phyloP scores from a whole-genome alignment of 2,329 filamentous ascomycete genomes.

The Cytospora schulzeri region DNA sequence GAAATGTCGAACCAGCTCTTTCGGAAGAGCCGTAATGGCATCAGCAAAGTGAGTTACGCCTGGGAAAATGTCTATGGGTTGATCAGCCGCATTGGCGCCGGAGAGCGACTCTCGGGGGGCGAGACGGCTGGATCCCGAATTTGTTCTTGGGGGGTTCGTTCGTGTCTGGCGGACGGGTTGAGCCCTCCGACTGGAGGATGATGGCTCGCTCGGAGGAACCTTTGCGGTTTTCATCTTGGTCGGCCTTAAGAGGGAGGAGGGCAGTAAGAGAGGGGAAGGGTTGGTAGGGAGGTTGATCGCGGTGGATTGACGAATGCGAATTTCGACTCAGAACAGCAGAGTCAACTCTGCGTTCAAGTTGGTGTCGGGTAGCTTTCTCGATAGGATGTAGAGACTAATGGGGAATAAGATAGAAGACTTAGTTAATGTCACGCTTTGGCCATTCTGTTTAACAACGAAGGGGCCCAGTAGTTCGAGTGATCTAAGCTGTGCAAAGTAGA shows the following conservation, averaged over 20 bases:
- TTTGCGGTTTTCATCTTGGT: constrained; percentile 59
- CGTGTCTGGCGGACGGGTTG: constrained; percentile 68
- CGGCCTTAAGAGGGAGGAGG: constrained; percentile 17
- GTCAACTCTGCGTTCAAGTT: constrained; percentile 11
- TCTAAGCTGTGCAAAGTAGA: constrained; percentile 10
- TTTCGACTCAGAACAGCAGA: constrained; percentile 17
- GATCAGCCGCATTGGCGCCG: constrained; percentile 49
- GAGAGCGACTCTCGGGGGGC: constrained; percentile 49
- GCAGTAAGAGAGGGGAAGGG: constrained; percentile 13
- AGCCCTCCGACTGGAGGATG: constrained; percentile 57
- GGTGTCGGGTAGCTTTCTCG: constrained; percentile 6
- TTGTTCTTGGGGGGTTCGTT: constrained; percentile 62
- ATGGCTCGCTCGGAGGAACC: constrained; percentile 43
- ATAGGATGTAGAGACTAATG: constrained; percentile 4
- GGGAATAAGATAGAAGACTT: neutral
- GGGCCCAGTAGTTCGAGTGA: constrained; percentile 4
- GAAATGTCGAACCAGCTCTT: constrained; percentile 93
- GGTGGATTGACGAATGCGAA: constrained; percentile 6
- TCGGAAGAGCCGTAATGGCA: constrained; percentile 86
- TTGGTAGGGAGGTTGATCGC: constrained; percentile 27
- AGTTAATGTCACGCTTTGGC: constrained; percentile 8
- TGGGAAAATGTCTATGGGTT: constrained; percentile 68
- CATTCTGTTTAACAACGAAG: constrained; percentile 17
- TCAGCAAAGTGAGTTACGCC: constrained; percentile 81
- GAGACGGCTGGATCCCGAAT: constrained; percentile 49